Percentiles rank a stretch among this genome's conserved stretches.
Conservation (phyloP, 208 protist genomes). For the Leishmania aethiopica region DNA sequence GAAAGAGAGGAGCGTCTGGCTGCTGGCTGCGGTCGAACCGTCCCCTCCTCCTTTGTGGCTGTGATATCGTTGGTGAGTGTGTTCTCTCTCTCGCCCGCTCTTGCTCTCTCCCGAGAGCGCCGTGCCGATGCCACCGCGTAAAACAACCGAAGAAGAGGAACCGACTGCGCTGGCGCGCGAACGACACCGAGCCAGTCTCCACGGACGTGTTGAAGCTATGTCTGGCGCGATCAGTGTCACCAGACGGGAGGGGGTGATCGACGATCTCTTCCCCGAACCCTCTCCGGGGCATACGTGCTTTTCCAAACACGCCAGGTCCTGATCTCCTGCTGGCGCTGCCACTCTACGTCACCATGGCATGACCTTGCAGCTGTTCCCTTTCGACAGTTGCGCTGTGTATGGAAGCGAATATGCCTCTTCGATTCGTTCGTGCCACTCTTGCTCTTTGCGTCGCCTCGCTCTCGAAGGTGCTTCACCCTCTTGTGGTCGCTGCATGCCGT, state of each 20-base stretch:
- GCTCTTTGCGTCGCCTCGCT: neutral
- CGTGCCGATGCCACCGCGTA: neutral
- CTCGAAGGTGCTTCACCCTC: neutral
- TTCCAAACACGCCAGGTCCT: neutral
- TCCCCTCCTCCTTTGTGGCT: neutral
- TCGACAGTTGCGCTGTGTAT: neutral
- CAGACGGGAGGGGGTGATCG: no score
- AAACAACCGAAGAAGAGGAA: neutral
- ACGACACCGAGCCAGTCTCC: neutral
- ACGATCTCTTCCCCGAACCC: neutral
- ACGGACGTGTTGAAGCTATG: no score
- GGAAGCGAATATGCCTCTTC: neutral
- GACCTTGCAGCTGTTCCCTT: neutral
- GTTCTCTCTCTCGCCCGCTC: neutral
- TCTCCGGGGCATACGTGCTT: neutral
- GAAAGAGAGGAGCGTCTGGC: neutral
- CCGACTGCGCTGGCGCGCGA: neutral
- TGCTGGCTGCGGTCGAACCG: neutral
- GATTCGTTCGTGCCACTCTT: neutral
- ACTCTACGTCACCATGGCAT: neutral
- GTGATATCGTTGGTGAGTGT: neutral
- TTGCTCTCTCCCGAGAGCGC: neutral
- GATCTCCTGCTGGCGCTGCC: neutral
- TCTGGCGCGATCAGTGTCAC: neutral
- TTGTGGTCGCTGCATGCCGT: neutral